Percentiles rank a stretch among this genome's conserved stretches.
phyloP scores from a whole-genome alignment of 2,329 filamentous ascomycete species.

The Cladophialophora immunda region DNA sequence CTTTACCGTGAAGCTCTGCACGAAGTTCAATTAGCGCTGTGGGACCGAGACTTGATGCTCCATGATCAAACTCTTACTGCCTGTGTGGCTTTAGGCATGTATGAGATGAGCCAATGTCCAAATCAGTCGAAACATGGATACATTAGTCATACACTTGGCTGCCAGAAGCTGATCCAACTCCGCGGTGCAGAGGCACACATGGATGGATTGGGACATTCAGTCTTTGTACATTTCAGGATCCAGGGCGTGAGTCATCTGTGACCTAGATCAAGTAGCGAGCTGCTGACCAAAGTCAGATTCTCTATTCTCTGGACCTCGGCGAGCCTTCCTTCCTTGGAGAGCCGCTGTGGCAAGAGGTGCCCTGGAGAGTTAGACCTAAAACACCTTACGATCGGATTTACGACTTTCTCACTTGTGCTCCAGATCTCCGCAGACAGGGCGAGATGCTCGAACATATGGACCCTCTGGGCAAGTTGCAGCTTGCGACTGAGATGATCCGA shows the following conservation, averaged over 20 bases:
- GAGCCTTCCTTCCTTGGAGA: conserved; percentile 43
- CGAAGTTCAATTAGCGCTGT: conserved; percentile 48
- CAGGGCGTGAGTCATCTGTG: conserved; percentile 37
- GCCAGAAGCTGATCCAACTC: conserved; percentile 45
- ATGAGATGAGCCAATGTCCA: conserved; percentile 50
- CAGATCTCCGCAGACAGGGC: conserved; percentile 40
- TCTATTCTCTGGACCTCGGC: conserved; percentile 42
- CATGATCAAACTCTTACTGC: conserved; percentile 49
- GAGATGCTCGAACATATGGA: conserved; percentile 33
- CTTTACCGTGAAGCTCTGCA: conserved; percentile 48
- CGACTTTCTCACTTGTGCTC: conserved; percentile 44
- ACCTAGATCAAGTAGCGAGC: conserved; percentile 4
- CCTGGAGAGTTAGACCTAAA: conserved; percentile 45
- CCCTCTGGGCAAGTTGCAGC: conserved; percentile 30
- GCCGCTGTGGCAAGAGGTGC: conserved; percentile 45
- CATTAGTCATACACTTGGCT: conserved; percentile 46
- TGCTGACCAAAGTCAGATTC: conserved; percentile 41
- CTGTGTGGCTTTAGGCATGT: conserved; percentile 48
- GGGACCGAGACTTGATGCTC: conserved; percentile 44
- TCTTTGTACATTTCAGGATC: conserved; percentile 46
- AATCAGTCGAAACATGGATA: conserved; percentile 43
- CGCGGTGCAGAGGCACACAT: conserved; percentile 47
- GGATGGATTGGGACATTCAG: conserved; percentile 45
- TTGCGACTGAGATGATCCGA: conserved; percentile 37
- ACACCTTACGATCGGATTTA: conserved; percentile 42